These are phyloP conservation scores for Diaporthe batatas DNA, from an alignment of 2,329 filamentous ascomycete species.

Conservation along the genomic window DNA sequence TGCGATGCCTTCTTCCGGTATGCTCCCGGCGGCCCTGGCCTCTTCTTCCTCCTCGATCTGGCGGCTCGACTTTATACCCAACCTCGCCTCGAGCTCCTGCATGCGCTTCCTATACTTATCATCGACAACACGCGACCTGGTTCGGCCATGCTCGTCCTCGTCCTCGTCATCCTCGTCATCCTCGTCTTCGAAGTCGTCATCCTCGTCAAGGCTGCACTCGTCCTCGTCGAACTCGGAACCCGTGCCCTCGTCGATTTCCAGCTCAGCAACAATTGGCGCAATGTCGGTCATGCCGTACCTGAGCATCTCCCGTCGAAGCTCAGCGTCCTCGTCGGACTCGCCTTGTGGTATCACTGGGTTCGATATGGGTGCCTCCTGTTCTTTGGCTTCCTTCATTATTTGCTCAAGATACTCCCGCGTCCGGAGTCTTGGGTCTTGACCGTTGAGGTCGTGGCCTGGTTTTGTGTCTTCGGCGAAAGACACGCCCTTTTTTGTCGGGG, in stretches of 20 bases:
- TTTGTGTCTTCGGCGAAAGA: conserved; percentile 74
- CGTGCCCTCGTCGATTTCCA: conserved; percentile 78
- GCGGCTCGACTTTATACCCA: conserved; percentile 70
- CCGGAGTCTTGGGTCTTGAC: conserved; percentile 50
- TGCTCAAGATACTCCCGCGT: conserved; percentile 65
- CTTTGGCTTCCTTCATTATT: conserved; percentile 69
- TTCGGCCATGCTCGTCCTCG: conserved; percentile 81
- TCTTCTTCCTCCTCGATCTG: conserved; percentile 52
- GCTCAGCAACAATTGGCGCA: conserved; percentile 90
- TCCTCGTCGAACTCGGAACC: conserved; percentile 37
- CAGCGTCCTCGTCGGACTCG: conserved; percentile 85
- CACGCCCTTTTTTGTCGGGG: conserved; percentile 66
- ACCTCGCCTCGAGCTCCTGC: conserved; percentile 84
- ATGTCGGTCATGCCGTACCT: conserved; percentile 91
- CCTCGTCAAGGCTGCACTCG: conserved; percentile 58
- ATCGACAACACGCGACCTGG: conserved; percentile 74
- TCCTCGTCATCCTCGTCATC: conserved; percentile 75
- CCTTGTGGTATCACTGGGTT: conserved; percentile 74
- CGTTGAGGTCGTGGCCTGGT: conserved; percentile 50
- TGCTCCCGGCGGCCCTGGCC: neutral
- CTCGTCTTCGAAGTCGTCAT: conserved; percentile 63
- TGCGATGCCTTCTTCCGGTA: conserved; percentile 65
- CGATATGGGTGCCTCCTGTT: conserved; percentile 63
- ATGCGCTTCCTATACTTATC: conserved; percentile 85
- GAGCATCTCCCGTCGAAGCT: conserved; percentile 87